These are phyloP conservation scores for Zygosaccharomyces bisporus DNA, from an alignment of 805 yeast genomes.

Conservation along the genomic window DNA sequence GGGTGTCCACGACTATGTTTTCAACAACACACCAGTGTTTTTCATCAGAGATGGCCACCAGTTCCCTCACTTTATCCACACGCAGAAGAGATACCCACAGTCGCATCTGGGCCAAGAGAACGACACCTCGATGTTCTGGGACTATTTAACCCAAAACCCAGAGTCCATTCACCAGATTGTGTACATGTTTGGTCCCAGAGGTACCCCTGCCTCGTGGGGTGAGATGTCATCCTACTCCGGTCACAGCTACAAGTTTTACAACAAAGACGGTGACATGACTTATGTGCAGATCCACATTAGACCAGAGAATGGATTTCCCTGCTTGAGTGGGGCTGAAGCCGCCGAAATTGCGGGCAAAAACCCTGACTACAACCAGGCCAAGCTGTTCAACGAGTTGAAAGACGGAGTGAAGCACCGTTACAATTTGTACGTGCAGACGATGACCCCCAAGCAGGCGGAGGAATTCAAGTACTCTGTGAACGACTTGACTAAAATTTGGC, in stretches of 20 bases:
- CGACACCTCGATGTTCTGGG: slow-evolving; percentile 57
- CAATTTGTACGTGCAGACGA: slow-evolving; percentile 54
- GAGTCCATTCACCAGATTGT: slow-evolving; percentile 57
- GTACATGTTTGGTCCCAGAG: slow-evolving; percentile 57
- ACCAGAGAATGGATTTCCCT: slow-evolving; percentile 50
- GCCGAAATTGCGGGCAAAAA: slow-evolving; percentile 43
- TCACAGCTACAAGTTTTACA: slow-evolving; percentile 57
- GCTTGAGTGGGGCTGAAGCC: slow-evolving; percentile 45
- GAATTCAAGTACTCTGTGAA: slow-evolving; percentile 73
- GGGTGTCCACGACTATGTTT: slow-evolving; percentile 81
- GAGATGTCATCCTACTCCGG: slow-evolving; percentile 63
- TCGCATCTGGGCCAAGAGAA: slow-evolving; percentile 39
- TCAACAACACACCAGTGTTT: slow-evolving; percentile 82
- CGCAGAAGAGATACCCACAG: slow-evolving; percentile 79
- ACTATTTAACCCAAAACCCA: slow-evolving; percentile 50
- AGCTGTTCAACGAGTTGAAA: slow-evolving; percentile 44
- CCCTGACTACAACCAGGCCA: slow-evolving; percentile 48
- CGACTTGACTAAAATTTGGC: slow-evolving; percentile 89
- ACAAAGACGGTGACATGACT: slow-evolving; percentile 46
- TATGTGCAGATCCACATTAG: slow-evolving; percentile 55
- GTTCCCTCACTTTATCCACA: slow-evolving; percentile 84
- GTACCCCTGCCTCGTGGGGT: slow-evolving; percentile 53
- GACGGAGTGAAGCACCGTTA: slow-evolving; percentile 49
- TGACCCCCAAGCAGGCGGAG: slow-evolving; percentile 76
- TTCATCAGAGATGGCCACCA: slow-evolving; percentile 73